Base-by-base conservation (phyloP, 2,329 filamentous ascomycete species). In the Penicillium digitatum region DNA sequence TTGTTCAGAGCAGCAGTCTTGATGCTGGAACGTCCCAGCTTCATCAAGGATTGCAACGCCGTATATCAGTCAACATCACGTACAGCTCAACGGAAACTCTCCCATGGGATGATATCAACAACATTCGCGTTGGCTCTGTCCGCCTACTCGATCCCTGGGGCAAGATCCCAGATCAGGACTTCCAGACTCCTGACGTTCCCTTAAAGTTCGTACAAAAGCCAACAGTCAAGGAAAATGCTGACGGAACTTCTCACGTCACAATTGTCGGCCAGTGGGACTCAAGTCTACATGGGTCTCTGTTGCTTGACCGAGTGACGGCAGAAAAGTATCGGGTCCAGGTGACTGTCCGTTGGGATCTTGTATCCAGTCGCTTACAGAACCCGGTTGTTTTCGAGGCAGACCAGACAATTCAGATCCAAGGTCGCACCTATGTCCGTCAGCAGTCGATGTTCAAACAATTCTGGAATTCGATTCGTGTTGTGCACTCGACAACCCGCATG, bases 181-280 rank as follows among this genome's bases (percentile, higher is more conserved):
- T 85, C 8, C 81, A 85, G 10, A 85, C 87, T 16, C 83, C 86
- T 0, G 88, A 95, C 59, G 85, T 99, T 4, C 74, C 85, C 0
- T 76, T 99, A 35, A 90, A 90, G 67, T 80, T 95, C 43, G 81
- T 91, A 3, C 84, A 88, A 31, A 85, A 87, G 45, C 93, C 94
- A 0, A 81, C 86, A 53, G 87, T 96, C 61, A 88, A 87, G 59
- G 86, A 89, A 55, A 95, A 96, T 68, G 85, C 89, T 24, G 95
- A 97, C 69, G 94, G 94, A 35, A 96, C 92, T 0, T 87, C 87
- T 34, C 91, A 88, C 69, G 86, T 96, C 35, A 92, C 87, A 1
- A 80, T 97, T 40, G 82, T 88, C n/a, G 91, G 89, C 0, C 92
- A 97, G 68, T 99, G 94, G 94, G 94, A 99, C 70, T 96, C 93